These are phyloP conservation scores for Nectriaceae sp. DNA, from an alignment of 2,329 filamentous ascomycete species.

Conservation along the genomic window DNA sequence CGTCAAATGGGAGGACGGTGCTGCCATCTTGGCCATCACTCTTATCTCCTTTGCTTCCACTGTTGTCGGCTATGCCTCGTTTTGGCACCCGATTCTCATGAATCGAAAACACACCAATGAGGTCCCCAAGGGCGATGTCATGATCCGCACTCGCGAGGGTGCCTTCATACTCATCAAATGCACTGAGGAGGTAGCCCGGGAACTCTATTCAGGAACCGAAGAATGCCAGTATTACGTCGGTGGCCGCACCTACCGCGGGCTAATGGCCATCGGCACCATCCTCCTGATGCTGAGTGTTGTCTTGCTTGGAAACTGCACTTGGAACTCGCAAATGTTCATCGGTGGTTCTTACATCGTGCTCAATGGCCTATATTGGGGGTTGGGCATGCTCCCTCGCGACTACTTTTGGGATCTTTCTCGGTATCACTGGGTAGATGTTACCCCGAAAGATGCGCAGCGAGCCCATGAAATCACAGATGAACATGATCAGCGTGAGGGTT, in stretches of 20 bases:
- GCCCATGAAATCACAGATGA: conserved; percentile 35
- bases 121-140: conserved; percentile 59
- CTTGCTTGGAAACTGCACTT: conserved; percentile 62
- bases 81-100: conserved; percentile 58
- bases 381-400: conserved; percentile 50
- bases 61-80: conserved; percentile 57
- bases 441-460: conserved; percentile 38
- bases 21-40: conserved; percentile 45
- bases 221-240: conserved; percentile 58
- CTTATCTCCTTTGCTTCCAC: conserved; percentile 55
- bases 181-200: conserved; percentile 61
- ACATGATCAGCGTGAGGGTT: conserved; percentile 39
- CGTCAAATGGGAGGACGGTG: conserved; percentile 38
- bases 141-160: conserved; percentile 61
- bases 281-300: conserved; percentile 64
- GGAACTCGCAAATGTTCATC: conserved; percentile 60
- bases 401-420: conserved; percentile 60
- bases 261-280: conserved; percentile 60
- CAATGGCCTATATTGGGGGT: conserved; percentile 61
- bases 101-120: conserved; percentile 48
- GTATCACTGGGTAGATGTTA: conserved; percentile 47
- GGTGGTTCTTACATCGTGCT: conserved; percentile 59
- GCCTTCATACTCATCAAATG: conserved; percentile 61
- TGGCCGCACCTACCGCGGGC: conserved; percentile 47
- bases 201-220: conserved; percentile 63